Evolutionary conservation across 768 basidiomycete species (phyloP).

Genomic region (Phlegmacium glaucopus): DNA sequence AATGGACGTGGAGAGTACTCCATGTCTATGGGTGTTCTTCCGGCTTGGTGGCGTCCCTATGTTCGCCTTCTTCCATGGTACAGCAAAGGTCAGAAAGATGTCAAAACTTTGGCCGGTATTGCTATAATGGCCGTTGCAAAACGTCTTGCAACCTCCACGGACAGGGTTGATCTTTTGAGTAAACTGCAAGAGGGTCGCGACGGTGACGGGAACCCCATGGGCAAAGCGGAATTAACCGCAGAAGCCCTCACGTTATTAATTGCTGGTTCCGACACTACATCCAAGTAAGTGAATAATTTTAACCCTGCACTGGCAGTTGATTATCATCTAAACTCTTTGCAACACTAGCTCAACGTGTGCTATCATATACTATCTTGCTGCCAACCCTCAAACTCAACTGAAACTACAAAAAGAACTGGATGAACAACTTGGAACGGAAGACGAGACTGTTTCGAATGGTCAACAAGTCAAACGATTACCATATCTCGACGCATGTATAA

Average conservation of each 20-base stretch:
- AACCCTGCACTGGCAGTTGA: not conserved
- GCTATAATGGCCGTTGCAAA: conserved; percentile 79
- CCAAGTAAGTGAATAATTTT: conserved; percentile 58
- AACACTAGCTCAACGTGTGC: conserved; percentile 76
- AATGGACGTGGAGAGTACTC: conserved; percentile 88
- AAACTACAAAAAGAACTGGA: conserved; percentile 79
- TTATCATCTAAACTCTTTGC: conserved; percentile 6
- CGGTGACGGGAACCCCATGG: conserved; percentile 77
- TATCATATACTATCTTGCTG: conserved; percentile 80
- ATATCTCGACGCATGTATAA: conserved; percentile 85
- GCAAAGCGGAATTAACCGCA: conserved; percentile 79
- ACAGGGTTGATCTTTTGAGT: conserved; percentile 77
- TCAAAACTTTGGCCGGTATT: conserved; percentile 72
- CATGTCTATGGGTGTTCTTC: conserved; percentile 78
- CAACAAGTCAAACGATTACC: conserved; percentile 71
- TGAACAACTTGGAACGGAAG: conserved; percentile 51
- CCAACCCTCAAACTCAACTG: conserved; percentile 56
- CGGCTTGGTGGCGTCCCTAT: conserved; percentile 66
- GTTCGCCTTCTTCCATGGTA: conserved; percentile 75
- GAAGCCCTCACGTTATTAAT: conserved; percentile 86
- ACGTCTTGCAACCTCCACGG: conserved; percentile 63
- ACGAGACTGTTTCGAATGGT: conserved; percentile 57
- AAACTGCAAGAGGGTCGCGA: conserved; percentile 80
- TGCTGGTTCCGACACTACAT: conserved; percentile 90
- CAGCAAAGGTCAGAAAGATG: conserved; percentile 59